A percentile compares a stretch with the other conserved stretches of the same genome.
Conservation (phyloP, 306 rosid species). For the Lathyrus tuberosus region DNA sequence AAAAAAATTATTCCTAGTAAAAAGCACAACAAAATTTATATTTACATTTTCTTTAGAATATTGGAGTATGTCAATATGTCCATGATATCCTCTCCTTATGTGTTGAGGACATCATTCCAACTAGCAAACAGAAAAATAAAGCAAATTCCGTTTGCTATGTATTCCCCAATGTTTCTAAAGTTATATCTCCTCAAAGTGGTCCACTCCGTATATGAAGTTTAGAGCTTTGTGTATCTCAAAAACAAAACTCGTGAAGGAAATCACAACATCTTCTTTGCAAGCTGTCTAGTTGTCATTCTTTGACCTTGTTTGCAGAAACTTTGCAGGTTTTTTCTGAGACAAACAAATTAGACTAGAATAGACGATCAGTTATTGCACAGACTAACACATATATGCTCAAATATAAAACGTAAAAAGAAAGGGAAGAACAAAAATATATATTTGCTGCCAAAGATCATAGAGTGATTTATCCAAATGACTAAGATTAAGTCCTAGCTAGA, state of each 20-base stretch:
- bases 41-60: slow-evolving; percentile 11
- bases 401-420: neutral
- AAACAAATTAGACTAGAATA: slow-evolving; percentile 17
- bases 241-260: neutral
- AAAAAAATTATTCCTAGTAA: neutral
- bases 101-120: slow-evolving; percentile 3
- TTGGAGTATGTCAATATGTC: neutral
- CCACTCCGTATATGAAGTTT: neutral
- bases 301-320: slow-evolving; percentile 26
- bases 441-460: neutral
- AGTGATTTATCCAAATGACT: neutral
- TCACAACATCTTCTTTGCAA: neutral
- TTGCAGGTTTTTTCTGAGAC: slow-evolving; percentile 27
- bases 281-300: slow-evolving; percentile 20
- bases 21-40: neutral
- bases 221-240: neutral
- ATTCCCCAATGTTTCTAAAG: slow-evolving; percentile 16
- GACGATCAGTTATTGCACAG: neutral
- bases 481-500: neutral
- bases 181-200: neutral
- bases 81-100: neutral
- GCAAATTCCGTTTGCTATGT: slow-evolving; percentile 5
- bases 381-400: neutral
- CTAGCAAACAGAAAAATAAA: neutral
- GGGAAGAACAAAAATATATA: neutral